Evolutionary conservation across 23 red algal genomes (phyloP).

Genomic region (Agarophyton chilense): DNA sequence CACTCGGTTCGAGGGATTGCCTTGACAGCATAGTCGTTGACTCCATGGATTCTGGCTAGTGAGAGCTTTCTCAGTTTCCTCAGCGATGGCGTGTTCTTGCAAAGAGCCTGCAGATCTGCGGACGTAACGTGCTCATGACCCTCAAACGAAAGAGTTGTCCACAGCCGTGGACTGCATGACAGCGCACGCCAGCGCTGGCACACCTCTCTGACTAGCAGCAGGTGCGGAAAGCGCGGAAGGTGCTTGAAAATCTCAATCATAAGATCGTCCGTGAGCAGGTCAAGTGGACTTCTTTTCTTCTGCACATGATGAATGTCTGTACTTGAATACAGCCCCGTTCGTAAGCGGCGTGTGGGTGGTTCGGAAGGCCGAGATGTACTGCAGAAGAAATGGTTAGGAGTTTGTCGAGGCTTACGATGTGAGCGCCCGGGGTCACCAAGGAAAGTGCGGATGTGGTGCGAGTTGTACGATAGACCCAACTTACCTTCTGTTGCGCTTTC

Average conservation of each 20-base stretch:
- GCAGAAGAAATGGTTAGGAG: neutral
- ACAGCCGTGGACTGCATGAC: slow-evolving; percentile 52
- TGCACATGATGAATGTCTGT: neutral
- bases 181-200: slow-evolving; percentile 47
- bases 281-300: slow-evolving; percentile 14
- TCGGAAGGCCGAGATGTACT: slow-evolving; percentile 13
- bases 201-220: slow-evolving; percentile 51
- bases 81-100: slow-evolving; percentile 16
- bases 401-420: neutral
- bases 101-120: slow-evolving; percentile 45
- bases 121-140: slow-evolving; percentile 73
- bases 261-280: slow-evolving; percentile 61
- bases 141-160: slow-evolving; percentile 69
- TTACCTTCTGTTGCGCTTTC: slow-evolving; percentile 51
- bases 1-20: slow-evolving; percentile 61
- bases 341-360: slow-evolving; percentile 23
- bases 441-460: neutral
- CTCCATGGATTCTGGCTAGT: slow-evolving; percentile 60
- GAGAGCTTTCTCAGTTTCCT: slow-evolving; percentile 39
- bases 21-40: slow-evolving; percentile 32
- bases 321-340: slow-evolving; percentile 15
- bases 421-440: neutral
- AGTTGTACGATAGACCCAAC: neutral
- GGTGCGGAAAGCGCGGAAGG: slow-evolving; percentile 42
- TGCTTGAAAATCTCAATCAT: slow-evolving; percentile 66